These are phyloP conservation scores for Globisporangium okanoganense DNA, from an alignment of 352 stramenopile genomes.

Conservation along the genomic window DNA sequence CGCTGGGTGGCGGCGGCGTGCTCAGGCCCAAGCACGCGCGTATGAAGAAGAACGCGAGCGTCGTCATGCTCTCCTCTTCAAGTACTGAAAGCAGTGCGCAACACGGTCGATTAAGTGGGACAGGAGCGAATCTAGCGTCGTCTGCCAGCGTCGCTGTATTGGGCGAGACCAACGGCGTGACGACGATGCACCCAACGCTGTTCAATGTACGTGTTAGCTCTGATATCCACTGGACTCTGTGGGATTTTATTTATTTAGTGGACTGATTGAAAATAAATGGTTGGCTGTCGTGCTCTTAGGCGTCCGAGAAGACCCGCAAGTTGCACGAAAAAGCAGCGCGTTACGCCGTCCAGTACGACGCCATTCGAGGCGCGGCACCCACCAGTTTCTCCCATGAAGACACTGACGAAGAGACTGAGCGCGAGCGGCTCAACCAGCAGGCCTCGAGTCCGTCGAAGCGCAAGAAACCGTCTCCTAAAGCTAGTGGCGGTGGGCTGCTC, in stretches of 20 bases:
- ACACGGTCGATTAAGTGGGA: background rate
- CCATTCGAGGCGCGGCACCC: constrained; percentile 12
- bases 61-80: constrained; percentile 23
- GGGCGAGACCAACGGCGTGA: background rate
- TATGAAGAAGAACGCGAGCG: constrained; percentile 49
- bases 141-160: constrained; percentile 36
- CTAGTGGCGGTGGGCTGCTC: background rate
- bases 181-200: constrained; percentile 45
- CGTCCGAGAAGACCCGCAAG: constrained; percentile 51
- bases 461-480: background rate
- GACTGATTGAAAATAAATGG: background rate
- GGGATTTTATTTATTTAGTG: background rate
- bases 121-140: constrained; percentile 5
- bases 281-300: constrained; percentile 18
- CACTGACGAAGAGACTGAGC: constrained; percentile 19
- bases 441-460: background rate
- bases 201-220: constrained; percentile 27
- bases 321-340: constrained; percentile 32
- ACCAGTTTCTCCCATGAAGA: background rate
- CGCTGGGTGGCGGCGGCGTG: constrained; percentile 3
- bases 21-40: constrained; percentile 43
- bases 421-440: background rate
- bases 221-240: background rate
- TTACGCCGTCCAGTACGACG: constrained; percentile 9
- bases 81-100: background rate